Evolutionary conservation across 768 basidiomycete genomes (phyloP), one percentile per base, ranked within the genome.

Genomic region (Russula vinacea): DNA sequence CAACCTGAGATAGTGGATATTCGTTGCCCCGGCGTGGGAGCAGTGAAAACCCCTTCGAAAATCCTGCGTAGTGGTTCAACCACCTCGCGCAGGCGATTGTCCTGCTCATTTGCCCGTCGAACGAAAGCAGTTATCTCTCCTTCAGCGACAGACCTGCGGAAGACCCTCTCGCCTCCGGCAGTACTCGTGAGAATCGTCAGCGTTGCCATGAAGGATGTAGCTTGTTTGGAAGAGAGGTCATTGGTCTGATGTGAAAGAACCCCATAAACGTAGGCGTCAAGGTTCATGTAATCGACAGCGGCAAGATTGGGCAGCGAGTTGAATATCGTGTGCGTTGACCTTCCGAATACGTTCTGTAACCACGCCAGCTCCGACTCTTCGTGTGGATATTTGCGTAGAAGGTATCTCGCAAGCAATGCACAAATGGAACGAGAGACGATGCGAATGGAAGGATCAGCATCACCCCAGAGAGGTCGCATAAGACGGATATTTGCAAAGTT

Each of bases 31-130:
- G 49, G 19, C 8, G 55, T 16, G 14, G n/a, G 26, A 17, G n/a
- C 22, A 14, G 39, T 16, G 55, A 39, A 56, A 32, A 17, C 49
- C 5, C 16, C 39, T 33, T 56, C 55, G 17, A 22, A 57, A 16
- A 52, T 52, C 32, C n/a, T 35, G 14, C 50, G 40, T 42, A 63
- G 22, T 44, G 51, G 33, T 39, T 16, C 62, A 10, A 35, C 24
- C 35, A 45, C 73, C 70, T 67, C 71, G 72, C 53, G 73, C 70
- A 24, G 73, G 70, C 55, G 78, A 71, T 32, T n/a, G 17, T 64
- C 35, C 17, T 35, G 40, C 22, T 39, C 40, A 19, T 59, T 33
- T 58, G 56, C 62, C 2, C 62, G 62, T 53, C 14, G 45, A 17
- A 45, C 7, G 17, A 58, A 29, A 37, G 32, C 32, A 16, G 32